Percentiles rank a stretch among this genome's conserved stretches.
Evolutionary conservation across 345 rosid species (phyloP).

Genomic region (Syzygium jambos): DNA sequence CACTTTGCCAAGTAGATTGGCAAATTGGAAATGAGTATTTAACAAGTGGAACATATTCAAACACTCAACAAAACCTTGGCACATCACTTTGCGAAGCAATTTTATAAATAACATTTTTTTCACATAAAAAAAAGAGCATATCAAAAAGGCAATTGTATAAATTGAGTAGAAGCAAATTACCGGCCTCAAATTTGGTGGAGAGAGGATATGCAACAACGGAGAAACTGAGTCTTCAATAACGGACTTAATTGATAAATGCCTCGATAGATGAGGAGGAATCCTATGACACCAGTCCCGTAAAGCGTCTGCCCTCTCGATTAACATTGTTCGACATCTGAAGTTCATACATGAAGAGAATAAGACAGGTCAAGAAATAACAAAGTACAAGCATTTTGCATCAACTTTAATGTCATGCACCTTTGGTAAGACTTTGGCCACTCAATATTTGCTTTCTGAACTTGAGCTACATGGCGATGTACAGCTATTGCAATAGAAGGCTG

Average conservation of each 20-base stretch:
- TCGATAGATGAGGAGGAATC: constrained; percentile 63
- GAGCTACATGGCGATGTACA: constrained; percentile 62
- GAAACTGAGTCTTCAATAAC: constrained; percentile 73
- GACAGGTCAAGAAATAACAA: not conserved
- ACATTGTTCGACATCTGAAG: constrained; percentile 55
- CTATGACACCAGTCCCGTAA: constrained; percentile 70
- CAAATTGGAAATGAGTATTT: not conserved
- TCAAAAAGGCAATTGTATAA: not conserved
- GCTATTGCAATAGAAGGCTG: constrained; percentile 54
- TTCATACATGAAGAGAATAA: constrained; percentile 12
- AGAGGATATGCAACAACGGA: constrained; percentile 63
- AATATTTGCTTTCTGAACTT: constrained; percentile 71
- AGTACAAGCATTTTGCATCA: not conserved
- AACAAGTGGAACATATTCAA: not conserved
- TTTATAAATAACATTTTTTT: not conserved
- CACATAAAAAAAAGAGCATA: not conserved
- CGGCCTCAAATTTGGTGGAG: constrained; percentile 80
- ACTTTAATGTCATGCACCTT: constrained; percentile 36
- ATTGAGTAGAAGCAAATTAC: constrained; percentile 25
- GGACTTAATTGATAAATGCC: constrained; percentile 70
- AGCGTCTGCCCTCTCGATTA: constrained; percentile 58
- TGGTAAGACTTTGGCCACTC: constrained; percentile 93
- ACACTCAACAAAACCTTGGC: not conserved
- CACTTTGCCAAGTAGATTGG: not conserved
- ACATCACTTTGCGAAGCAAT: not conserved